Conservation (phyloP, 805 yeast genomes). For the Scheffersomyces ergatensis region DNA sequence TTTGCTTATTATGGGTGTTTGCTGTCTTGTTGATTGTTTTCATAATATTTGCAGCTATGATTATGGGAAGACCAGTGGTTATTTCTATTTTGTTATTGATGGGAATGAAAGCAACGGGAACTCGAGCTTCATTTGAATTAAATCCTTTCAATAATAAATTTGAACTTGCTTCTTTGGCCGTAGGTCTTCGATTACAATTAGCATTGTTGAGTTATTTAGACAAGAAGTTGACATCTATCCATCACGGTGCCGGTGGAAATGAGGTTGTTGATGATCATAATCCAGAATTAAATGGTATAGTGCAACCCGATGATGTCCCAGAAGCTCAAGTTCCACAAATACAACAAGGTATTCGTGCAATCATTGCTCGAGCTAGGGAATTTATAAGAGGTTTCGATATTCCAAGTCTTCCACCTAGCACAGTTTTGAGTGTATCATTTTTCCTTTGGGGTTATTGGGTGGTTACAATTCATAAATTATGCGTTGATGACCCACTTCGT, state of each 20-base stretch:
- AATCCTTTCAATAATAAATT: not conserved
- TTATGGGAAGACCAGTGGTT: conserved; percentile 27
- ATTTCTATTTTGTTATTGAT: conserved; percentile 1
- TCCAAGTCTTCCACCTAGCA: conserved; percentile 1
- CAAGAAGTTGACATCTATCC: conserved; percentile 1
- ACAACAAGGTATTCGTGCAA: not conserved
- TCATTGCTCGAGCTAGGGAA: no score
- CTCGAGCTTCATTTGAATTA: not conserved
- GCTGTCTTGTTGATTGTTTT: conserved; percentile 28
- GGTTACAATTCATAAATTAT: conserved; percentile 15
- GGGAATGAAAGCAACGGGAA: not conserved
- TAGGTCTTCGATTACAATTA: conserved; percentile 16
- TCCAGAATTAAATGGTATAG: not conserved
- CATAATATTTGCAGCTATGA: conserved; percentile 17
- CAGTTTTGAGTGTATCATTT: conserved; percentile 1
- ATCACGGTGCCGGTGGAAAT: conserved; percentile 8
- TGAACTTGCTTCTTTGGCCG: conserved; percentile 15
- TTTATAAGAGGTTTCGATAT: not conserved
- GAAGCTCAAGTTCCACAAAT: not conserved
- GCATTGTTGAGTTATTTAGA: conserved; percentile 9
- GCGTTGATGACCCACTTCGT: conserved; percentile 18
- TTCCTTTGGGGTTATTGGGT: conserved; percentile 18
- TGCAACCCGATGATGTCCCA: not conserved
- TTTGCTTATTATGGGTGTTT: conserved; percentile 48
- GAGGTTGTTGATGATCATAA: conserved; percentile 7